Percentiles rank a stretch among this genome's conserved stretches.
Evolutionary conservation across 1,284 basidiomycete genomes (phyloP).

Genomic region (Sparassis latifolia): DNA sequence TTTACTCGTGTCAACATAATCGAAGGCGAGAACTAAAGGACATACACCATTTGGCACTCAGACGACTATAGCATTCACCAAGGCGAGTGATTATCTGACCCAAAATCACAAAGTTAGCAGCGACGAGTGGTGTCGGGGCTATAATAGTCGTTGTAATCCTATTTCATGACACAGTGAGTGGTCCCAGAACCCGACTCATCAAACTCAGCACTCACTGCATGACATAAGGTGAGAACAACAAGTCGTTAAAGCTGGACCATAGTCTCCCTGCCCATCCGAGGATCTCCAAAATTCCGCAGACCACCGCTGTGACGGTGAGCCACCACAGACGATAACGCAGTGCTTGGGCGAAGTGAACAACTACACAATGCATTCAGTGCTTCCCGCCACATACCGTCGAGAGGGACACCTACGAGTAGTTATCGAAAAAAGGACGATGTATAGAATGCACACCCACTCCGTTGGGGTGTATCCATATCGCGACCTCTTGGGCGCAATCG

Average conservation of each 20-base stretch:
- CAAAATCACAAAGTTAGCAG: constrained; percentile 43
- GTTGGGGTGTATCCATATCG: constrained; percentile 29
- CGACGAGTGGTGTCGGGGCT: constrained; percentile 41
- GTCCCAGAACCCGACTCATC: background rate
- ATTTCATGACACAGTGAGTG: background rate
- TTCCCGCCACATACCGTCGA: too few species aligned
- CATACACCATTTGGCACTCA: constrained; percentile 34
- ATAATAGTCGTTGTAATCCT: constrained; percentile 37
- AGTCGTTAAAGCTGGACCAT: constrained; percentile 26
- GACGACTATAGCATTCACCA: constrained; percentile 30
- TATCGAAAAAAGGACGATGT: constrained; percentile 24
- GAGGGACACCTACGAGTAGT: constrained; percentile 18
- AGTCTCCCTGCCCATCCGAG: constrained; percentile 32
- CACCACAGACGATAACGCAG: constrained; percentile 29
- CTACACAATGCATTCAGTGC: constrained; percentile 11
- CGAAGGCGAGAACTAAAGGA: constrained; percentile 3
- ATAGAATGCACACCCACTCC: constrained; percentile 24
- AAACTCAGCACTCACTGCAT: constrained; percentile 35
- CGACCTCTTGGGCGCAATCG: too few species aligned
- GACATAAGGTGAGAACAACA: constrained; percentile 26
- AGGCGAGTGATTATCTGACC: constrained; percentile 34
- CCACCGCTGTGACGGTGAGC: constrained; percentile 27
- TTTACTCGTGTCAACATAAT: background rate
- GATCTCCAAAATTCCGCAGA: constrained; percentile 30
- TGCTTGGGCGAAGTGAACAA: constrained; percentile 25